These are phyloP conservation scores for Mortierella sp. DNA, from an alignment of 371 early-diverging fungal genomes.

Conservation along the genomic window DNA sequence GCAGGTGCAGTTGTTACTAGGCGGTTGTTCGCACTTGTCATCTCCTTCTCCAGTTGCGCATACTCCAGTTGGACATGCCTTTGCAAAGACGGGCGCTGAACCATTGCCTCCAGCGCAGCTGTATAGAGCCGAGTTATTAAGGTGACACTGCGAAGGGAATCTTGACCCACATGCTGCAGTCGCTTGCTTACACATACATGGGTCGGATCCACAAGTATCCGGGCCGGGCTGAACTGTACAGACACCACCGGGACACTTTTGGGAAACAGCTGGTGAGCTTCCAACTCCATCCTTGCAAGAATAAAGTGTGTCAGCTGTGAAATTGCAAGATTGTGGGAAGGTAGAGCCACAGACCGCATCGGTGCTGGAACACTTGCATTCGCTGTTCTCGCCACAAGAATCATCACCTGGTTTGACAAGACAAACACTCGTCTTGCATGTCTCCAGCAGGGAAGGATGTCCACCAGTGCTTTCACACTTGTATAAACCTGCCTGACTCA, in stretches of 20 bases:
- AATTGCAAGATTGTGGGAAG: slow-evolving; percentile 8
- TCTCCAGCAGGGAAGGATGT: background rate
- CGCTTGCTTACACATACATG: slow-evolving; percentile 11
- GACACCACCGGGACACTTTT: background rate
- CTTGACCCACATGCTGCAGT: background rate
- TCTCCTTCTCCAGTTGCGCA: no score
- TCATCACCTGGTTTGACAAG: slow-evolving; percentile 11
- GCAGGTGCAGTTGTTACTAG: no score
- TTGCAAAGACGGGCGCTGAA: no score
- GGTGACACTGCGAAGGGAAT: background rate
- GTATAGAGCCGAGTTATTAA: background rate
- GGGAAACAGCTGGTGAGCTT: background rate
- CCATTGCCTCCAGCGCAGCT: background rate
- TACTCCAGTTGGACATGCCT: no score
- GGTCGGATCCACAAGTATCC: slow-evolving; percentile 5
- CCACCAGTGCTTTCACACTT: background rate
- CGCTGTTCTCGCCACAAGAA: background rate
- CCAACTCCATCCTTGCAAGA: background rate
- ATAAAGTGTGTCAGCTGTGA: background rate
- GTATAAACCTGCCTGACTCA: background rate
- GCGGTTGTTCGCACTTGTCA: no score
- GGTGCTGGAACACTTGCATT: slow-evolving; percentile 6
- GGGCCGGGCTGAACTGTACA: slow-evolving; percentile 2
- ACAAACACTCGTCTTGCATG: slow-evolving; percentile 7
- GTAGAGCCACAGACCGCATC: slow-evolving; percentile 10